A percentile compares a stretch with the other conserved stretches of the same genome.
phyloP scores from a whole-genome alignment of 371 early-diverging fungal genomes.

The Zancudomyces culisetae region DNA sequence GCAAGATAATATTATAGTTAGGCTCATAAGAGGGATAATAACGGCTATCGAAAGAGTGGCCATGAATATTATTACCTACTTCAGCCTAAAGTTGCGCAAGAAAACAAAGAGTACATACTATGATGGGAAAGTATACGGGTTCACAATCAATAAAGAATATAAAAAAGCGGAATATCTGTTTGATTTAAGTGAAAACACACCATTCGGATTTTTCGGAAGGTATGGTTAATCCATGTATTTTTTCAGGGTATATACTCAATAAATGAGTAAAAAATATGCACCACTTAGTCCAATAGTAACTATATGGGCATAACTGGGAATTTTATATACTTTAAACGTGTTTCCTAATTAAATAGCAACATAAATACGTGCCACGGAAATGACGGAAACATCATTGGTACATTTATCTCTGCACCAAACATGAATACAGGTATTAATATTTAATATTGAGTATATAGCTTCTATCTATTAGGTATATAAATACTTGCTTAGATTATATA shows the following conservation, averaged over 20 bases:
- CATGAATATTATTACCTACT: slow-evolving; percentile 12
- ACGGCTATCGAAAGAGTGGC: no score
- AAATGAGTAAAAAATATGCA: no score
- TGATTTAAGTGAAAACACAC: background rate
- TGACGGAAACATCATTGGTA: slow-evolving; percentile 4
- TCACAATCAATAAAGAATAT: slow-evolving; percentile 18
- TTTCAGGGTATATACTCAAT: no score
- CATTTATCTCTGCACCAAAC: slow-evolving; percentile 10
- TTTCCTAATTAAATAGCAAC: no score
- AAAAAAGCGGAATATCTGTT: slow-evolving; percentile 7
- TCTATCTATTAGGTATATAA: no score
- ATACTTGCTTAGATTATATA: no score
- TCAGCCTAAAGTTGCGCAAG: background rate
- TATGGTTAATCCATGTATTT: no score
- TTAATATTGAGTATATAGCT: no score
- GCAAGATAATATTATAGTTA: background rate
- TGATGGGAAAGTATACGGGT: slow-evolving; percentile 12
- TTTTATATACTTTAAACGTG: no score
- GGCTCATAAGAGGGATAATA: background rate
- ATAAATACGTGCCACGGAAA: slow-evolving; percentile 3
- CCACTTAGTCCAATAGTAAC: no score
- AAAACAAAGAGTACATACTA: slow-evolving; percentile 6
- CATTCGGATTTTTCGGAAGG: background rate
- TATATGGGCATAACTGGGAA: no score
- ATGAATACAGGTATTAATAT: no score